A percentile compares a stretch with the other conserved stretches of the same genome.
phyloP scores from a whole-genome alignment of 2,329 filamentous ascomycete genomes.

The Exserohilum rostratum region DNA sequence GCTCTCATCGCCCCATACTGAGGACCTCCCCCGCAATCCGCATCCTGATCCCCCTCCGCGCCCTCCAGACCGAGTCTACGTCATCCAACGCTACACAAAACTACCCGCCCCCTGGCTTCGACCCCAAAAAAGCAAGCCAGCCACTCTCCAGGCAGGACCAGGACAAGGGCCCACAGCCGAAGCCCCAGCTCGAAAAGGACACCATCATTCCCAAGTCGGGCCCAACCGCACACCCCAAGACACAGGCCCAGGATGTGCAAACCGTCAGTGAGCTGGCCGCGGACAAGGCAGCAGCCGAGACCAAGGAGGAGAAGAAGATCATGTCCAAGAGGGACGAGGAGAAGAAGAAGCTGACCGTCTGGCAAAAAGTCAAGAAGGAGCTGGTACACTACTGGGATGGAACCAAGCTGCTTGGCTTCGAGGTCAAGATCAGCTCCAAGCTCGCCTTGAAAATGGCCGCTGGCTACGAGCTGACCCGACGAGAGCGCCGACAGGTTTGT shows the following conservation, averaged over 20 bases:
- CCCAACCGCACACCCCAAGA: constrained; percentile 55
- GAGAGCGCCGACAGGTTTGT: constrained; percentile 81
- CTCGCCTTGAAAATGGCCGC: constrained; percentile 96
- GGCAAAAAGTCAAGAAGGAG: constrained; percentile 95
- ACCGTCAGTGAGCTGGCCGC: constrained; percentile 67
- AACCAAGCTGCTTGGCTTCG: constrained; percentile 89
- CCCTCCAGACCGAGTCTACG: constrained; percentile 64
- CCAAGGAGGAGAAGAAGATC: constrained; percentile 60
- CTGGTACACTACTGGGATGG: constrained; percentile 96
- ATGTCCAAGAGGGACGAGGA: constrained; percentile 67
- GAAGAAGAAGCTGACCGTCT: constrained; percentile 84
- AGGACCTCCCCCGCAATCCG: constrained; percentile 63
- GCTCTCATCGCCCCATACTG: constrained; percentile 53
- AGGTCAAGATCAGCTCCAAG: constrained; percentile 90
- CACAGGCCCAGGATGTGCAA: constrained; percentile 54
- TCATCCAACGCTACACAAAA: constrained; percentile 55
- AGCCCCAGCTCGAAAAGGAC: constrained; percentile 33
- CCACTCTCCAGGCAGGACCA: constrained; percentile 68
- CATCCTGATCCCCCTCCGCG: constrained; percentile 60
- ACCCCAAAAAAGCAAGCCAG: constrained; percentile 87
- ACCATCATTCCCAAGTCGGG: constrained; percentile 46
- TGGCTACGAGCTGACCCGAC: constrained; percentile 92
- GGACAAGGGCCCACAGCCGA: constrained; percentile 29
- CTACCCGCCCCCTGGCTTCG: constrained; percentile 86
- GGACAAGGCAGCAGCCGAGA: constrained; percentile 60